Conservation (phyloP, 148 eudicot species). For the Amaranthus hypochondriacus region DNA sequence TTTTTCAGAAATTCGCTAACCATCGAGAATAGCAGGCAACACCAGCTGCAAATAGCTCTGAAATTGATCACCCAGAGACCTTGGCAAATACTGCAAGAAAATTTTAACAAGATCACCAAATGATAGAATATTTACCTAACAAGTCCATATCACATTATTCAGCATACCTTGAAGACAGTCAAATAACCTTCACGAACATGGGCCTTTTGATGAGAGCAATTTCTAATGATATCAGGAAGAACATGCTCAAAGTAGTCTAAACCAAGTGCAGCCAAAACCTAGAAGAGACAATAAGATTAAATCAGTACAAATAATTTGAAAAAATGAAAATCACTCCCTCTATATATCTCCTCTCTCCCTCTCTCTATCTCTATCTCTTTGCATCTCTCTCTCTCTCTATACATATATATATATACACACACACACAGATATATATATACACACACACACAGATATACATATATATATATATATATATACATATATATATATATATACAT, state of each 20-base stretch:
- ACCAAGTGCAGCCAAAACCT: constrained; percentile 98
- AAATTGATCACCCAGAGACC: constrained; percentile 88
- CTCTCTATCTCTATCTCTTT: too few relatives aligned
- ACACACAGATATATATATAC: too few relatives aligned
- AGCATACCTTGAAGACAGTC: constrained; percentile 75
- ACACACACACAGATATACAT: too few relatives aligned
- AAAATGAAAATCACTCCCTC: too few relatives aligned
- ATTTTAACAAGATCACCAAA: constrained; percentile 15
- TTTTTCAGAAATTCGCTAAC: constrained; percentile 31
- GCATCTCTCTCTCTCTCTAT: too few relatives aligned
- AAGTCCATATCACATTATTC: background rate
- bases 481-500: too few relatives aligned
- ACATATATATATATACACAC: too few relatives aligned
- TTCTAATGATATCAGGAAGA: constrained; percentile 85
- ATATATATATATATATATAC: too few relatives aligned
- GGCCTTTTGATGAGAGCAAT: constrained; percentile 94
- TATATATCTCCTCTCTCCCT: too few relatives aligned
- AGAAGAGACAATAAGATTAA: constrained; percentile 8
- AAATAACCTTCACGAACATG: constrained; percentile 91
- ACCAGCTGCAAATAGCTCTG: constrained; percentile 94
- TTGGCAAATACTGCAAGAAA: constrained; percentile 69
- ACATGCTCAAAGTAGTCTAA: constrained; percentile 69
- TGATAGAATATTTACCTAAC: background rate
- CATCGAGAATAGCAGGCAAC: constrained; percentile 93
- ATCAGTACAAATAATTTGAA: background rate